Percentiles rank a stretch among this genome's conserved stretches.
Conservation (phyloP, 257 asterid species). For the Eucommia ulmoides region DNA sequence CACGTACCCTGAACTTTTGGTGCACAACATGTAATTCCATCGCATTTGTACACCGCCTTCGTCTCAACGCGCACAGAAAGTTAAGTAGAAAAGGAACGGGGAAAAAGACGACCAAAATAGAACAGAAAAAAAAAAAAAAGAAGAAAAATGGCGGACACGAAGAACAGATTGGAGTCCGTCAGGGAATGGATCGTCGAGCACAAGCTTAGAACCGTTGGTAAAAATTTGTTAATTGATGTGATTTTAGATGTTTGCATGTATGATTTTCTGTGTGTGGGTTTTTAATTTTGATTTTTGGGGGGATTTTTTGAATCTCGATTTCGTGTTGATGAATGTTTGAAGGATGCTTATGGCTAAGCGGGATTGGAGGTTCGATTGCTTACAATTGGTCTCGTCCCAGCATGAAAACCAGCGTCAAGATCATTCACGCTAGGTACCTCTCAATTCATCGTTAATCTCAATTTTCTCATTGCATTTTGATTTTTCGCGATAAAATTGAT, state of each 20-base stretch:
- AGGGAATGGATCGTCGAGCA: constrained; percentile 79
- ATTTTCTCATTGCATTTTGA: no score
- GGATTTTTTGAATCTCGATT: constrained; percentile 18
- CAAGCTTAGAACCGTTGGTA: constrained; percentile 81
- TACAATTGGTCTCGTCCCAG: constrained; percentile 90
- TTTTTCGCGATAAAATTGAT: no score
- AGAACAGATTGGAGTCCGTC: constrained; percentile 35
- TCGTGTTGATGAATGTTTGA: background rate
- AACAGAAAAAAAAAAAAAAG: background rate
- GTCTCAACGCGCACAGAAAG: no score
- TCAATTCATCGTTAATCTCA: no score
- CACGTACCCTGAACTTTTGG: no score
- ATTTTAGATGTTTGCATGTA: background rate
- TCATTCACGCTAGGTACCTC: constrained; percentile 93
- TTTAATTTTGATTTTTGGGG: constrained; percentile 4
- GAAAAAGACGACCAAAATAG: background rate
- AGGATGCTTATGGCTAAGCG: constrained; percentile 55
- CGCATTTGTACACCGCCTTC: no score
- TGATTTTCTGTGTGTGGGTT: background rate
- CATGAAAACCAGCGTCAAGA: constrained; percentile 86
- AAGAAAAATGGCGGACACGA: constrained; percentile 37
- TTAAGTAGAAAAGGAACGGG: background rate
- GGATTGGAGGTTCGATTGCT: constrained; percentile 74
- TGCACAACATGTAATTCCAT: no score
- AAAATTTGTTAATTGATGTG: background rate